phyloP scores from a whole-genome alignment of 1,284 basidiomycete species.

The Crepidotus sp. region DNA sequence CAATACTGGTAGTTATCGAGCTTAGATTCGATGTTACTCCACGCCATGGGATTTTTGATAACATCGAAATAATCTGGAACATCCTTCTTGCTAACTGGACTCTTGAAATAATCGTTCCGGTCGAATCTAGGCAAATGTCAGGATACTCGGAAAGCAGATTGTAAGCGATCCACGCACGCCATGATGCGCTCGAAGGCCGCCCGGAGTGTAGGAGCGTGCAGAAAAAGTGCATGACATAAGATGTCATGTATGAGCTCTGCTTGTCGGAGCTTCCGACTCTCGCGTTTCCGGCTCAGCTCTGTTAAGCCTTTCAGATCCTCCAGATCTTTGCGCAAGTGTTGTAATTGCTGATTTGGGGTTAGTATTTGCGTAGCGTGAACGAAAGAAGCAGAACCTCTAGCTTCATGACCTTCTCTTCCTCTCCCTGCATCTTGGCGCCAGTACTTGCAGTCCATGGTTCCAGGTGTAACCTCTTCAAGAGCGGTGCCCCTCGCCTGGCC shows the following conservation, averaged over 20 bases:
- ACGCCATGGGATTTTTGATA: conserved; percentile 85
- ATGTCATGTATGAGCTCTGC: conserved; percentile 63
- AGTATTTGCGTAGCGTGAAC: background rate
- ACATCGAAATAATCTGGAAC: conserved; percentile 93
- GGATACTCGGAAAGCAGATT: background rate
- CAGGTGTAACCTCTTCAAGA: conserved; percentile 89
- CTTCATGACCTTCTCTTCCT: conserved; percentile 80
- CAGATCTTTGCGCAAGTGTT: conserved; percentile 44
- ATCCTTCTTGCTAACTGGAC: conserved; percentile 70
- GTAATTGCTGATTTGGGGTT: conserved; percentile 11
- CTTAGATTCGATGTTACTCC: conserved; percentile 74
- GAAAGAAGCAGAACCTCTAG: conserved; percentile 51
- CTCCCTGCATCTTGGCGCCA: conserved; percentile 57
- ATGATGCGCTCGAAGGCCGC: conserved; percentile 63
- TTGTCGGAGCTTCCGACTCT: conserved; percentile 75
- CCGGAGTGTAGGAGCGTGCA: conserved; percentile 56
- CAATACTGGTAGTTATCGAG: conserved; percentile 75
- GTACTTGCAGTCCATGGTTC: conserved; percentile 94
- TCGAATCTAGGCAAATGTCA: conserved; percentile 50
- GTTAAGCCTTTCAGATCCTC: conserved; percentile 66
- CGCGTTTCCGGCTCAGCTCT: conserved; percentile 72
- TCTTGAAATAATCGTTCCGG: conserved; percentile 64
- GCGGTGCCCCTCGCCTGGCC: conserved; percentile 83
- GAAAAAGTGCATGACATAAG: conserved; percentile 58
- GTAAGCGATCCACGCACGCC: conserved; percentile 30